phyloP scores from a whole-genome alignment of 2,329 filamentous ascomycete genomes.

The Phialophora tarda region DNA sequence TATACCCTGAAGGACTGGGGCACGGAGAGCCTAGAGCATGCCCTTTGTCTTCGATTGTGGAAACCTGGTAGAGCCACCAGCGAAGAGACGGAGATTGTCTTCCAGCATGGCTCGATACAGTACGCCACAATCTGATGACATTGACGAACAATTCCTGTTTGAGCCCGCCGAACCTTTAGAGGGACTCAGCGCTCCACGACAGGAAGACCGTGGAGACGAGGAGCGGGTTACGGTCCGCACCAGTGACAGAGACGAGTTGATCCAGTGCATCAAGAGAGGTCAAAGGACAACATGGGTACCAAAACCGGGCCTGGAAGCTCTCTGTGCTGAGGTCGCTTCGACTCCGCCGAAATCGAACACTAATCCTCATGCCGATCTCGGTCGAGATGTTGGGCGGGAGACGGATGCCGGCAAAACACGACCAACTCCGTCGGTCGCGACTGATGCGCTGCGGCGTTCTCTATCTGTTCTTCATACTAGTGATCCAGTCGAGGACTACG shows the following conservation, averaged over 20 bases:
- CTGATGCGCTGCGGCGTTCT: slow-evolving; percentile 59
- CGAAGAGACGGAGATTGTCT: slow-evolving; percentile 37
- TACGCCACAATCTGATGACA: slow-evolving; percentile 12
- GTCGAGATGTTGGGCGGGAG: slow-evolving; percentile 2
- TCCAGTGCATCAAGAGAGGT: slow-evolving; percentile 79
- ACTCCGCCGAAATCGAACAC: slow-evolving; percentile 44
- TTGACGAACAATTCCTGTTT: slow-evolving; percentile 12
- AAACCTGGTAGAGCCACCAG: slow-evolving; percentile 14
- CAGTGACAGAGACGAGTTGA: slow-evolving; percentile 74
- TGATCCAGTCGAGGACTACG: slow-evolving; percentile 59
- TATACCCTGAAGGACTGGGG: background rate
- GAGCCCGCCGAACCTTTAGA: slow-evolving; percentile 5
- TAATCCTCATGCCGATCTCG: slow-evolving; percentile 57
- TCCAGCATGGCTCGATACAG: slow-evolving; percentile 29
- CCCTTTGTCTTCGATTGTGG: slow-evolving; percentile 35
- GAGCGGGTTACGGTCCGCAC: slow-evolving; percentile 27
- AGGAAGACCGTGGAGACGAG: slow-evolving; percentile 5
- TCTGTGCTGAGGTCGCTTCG: slow-evolving; percentile 36
- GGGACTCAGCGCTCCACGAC: background rate
- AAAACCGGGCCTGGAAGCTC: slow-evolving; percentile 61
- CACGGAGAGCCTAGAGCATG: slow-evolving; percentile 30
- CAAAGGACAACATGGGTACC: slow-evolving; percentile 77
- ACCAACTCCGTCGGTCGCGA: slow-evolving; percentile 54
- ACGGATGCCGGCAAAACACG: slow-evolving; percentile 48
- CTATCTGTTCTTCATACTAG: slow-evolving; percentile 72